A percentile compares a stretch with the other conserved stretches of the same genome.
These are phyloP conservation scores for Carex pumila DNA, from an alignment of 176 grass and related monocot genomes.

Conservation along the genomic window DNA sequence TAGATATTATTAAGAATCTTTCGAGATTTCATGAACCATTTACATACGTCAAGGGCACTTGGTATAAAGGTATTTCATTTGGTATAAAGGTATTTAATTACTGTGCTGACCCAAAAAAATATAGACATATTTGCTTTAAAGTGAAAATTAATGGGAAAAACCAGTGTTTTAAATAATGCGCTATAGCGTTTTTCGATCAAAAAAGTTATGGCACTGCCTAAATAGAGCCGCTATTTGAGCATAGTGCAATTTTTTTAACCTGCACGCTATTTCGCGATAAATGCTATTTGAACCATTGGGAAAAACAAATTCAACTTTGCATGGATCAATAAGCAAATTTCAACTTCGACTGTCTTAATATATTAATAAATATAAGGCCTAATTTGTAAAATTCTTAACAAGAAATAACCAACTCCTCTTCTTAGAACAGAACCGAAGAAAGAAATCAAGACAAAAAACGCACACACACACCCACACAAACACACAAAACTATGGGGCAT, in stretches of 20 bases:
- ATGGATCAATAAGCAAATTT: neutral
- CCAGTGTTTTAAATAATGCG: no score
- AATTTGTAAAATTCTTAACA: slow-evolving; percentile 7
- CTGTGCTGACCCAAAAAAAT: neutral
- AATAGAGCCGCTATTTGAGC: no score
- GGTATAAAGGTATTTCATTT: neutral
- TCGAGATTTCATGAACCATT: neutral
- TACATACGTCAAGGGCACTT: neutral
- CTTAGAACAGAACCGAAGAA: neutral
- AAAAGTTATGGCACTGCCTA: no score
- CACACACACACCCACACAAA: no score
- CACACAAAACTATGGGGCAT: neutral
- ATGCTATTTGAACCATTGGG: no score
- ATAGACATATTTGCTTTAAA: neutral
- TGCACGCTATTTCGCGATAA: no score
- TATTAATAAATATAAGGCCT: neutral
- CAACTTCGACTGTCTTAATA: neutral
- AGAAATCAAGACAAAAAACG: no score
- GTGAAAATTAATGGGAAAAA: neutral
- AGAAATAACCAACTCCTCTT: slow-evolving; percentile 9
- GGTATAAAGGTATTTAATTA: neutral
- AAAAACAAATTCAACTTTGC: neutral
- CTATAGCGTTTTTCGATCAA: no score
- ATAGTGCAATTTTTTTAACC: no score
- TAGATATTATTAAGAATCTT: neutral